Base-by-base conservation (phyloP, 805 yeast species). In the Lipomyces chichibuensis region DNA sequence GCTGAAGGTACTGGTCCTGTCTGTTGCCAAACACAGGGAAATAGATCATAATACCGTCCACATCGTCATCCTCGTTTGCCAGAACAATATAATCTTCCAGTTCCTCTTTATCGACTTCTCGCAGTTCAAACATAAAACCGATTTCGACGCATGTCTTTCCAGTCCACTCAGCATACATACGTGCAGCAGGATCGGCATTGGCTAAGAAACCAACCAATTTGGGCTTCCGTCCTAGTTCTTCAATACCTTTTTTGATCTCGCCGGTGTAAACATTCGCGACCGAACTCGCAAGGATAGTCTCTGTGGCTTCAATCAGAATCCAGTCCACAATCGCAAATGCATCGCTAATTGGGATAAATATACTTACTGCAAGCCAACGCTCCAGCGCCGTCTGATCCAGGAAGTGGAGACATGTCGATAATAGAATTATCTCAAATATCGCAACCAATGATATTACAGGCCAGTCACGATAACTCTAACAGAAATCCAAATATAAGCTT, bases 11-110 rank as follows among this genome's bases (percentile, higher is more conserved):
- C 79, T 91, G 97, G 78, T 95, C 99, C 79, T 95, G 98, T 66
- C 91, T 86, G 76, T 91, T 91, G 2, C 97, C 97, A 79, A 91
- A 95, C 2, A 95, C 98, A 0, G 99, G 99, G 84, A 94, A 95
- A 78, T 95, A 95, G 17, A 95, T 94, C 90, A 95, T 92, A 72
- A 95, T 95, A 29, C 98, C 99, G 76, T 92, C 88, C 52, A 94
- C 91, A 0, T 77, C 72, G 64, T 84, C 85, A 75, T 93, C 94
- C 35, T 82, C 81, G 77, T 95, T 95, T 66, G 98, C 97, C 54
- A 84, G 86, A 58, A 92, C 84, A 67, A 95, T 86, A 39, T 86
- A 88, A 72, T 88, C 92, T 77, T 95, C 99, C 68, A 95, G 82
- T 43, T 88, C 89, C 72, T 95, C 97, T 76, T 90, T 92, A 72